A percentile compares a stretch with the other conserved stretches of the same genome.
These are phyloP conservation scores for Aquilaria agallochum DNA, from an alignment of 441 rosid species.

Conservation along the genomic window DNA sequence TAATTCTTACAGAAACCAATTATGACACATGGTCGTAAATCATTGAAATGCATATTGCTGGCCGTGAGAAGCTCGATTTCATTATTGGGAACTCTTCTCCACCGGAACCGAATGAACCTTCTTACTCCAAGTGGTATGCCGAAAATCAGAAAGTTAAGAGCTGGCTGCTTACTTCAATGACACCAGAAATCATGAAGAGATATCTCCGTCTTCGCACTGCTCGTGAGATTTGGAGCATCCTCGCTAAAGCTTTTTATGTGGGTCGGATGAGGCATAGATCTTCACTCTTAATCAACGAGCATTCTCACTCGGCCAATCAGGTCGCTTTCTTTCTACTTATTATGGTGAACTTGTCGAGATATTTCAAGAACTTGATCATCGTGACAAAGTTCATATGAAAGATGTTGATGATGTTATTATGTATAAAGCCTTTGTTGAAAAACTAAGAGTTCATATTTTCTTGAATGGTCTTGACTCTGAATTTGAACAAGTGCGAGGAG, in stretches of 20 bases:
- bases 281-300: constrained; percentile 12
- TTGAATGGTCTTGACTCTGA: constrained; percentile 6
- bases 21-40: constrained; percentile 10
- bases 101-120: neutral
- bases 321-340: constrained; percentile 6
- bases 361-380: constrained; percentile 5
- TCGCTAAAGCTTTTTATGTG: constrained; percentile 13
- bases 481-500: constrained; percentile 6
- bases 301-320: neutral
- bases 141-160: constrained; percentile 11
- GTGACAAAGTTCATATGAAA: constrained; percentile 4
- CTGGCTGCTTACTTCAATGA: constrained; percentile 7
- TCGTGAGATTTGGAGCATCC: constrained; percentile 1
- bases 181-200: constrained; percentile 1
- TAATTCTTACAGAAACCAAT: constrained; percentile 2
- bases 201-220: constrained; percentile 1
- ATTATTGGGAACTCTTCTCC: neutral
- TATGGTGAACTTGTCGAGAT: constrained; percentile 10
- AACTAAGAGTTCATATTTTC: constrained; percentile 4
- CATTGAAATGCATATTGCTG: constrained; percentile 1
- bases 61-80: constrained; percentile 1
- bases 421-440: constrained; percentile 2
- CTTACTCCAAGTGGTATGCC: neutral
- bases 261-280: neutral
- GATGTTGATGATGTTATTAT: constrained; percentile 4